phyloP scores from a whole-genome alignment of 805 yeast species.

The Suhomyces sp. region DNA sequence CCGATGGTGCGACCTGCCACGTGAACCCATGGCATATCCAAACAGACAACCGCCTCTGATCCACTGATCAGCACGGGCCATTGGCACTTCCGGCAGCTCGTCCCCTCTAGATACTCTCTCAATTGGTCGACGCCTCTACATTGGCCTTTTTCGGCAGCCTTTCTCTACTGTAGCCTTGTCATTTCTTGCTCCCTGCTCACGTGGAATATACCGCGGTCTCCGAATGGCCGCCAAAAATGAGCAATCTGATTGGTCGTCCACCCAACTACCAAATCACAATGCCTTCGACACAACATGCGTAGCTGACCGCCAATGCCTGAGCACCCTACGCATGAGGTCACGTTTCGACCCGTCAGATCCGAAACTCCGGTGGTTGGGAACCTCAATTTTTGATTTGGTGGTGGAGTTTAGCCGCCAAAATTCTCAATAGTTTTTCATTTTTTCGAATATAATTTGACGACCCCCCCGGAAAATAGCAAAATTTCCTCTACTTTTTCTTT shows the following conservation, averaged over 20 bases:
- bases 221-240: conserved; percentile 3
- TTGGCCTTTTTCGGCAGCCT: neutral
- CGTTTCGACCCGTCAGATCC: conserved; percentile 1
- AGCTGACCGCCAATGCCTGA: neutral
- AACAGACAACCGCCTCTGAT: neutral
- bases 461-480: neutral
- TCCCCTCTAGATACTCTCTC: neutral
- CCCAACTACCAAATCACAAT: neutral
- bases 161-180: neutral
- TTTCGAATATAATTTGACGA: neutral
- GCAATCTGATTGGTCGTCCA: conserved; percentile 2
- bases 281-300: neutral
- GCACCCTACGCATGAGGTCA: neutral
- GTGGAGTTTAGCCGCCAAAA: neutral
- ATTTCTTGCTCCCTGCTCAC: neutral
- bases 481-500: neutral
- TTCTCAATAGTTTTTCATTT: neutral
- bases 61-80: too few relatives aligned
- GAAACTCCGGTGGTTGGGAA: neutral
- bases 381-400: neutral
- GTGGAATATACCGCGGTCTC: neutral
- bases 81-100: too few relatives aligned
- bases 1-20: neutral
- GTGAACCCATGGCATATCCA: neutral
- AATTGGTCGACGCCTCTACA: neutral